Evolutionary conservation across 768 basidiomycete species (phyloP).

Genomic region (Phylloporus sp.): DNA sequence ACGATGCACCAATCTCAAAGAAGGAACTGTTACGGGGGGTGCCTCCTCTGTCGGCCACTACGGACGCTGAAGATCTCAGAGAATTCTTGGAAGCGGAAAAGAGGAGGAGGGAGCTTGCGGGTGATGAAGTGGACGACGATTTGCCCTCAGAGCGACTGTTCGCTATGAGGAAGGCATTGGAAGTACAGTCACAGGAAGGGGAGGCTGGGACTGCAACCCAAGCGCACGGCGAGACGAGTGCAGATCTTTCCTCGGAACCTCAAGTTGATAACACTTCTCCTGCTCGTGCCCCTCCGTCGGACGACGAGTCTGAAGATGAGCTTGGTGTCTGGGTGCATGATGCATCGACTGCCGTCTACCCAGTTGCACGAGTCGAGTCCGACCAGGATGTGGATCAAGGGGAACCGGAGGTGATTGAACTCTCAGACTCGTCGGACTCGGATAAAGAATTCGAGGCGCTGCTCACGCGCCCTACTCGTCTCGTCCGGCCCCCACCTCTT

Average conservation of each 20-base stretch:
- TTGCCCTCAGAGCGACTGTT: constrained; percentile 18
- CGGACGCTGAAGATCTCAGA: constrained; percentile 58
- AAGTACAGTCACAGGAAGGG: constrained; percentile 8
- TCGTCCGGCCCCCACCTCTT: constrained; percentile 5
- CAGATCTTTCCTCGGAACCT: not conserved
- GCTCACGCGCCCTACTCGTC: constrained; percentile 22
- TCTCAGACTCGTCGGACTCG: constrained; percentile 25
- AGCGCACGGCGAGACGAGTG: constrained; percentile 3
- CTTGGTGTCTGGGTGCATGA: constrained; percentile 40
- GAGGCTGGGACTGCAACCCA: constrained; percentile 6
- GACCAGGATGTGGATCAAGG: constrained; percentile 13
- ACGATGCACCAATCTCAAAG: constrained; percentile 29
- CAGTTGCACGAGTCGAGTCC: constrained; percentile 17
- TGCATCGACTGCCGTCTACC: constrained; percentile 39
- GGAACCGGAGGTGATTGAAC: constrained; percentile 24
- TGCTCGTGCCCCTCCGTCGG: constrained; percentile 4
- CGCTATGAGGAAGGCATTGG: constrained; percentile 14
- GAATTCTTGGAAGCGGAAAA: constrained; percentile 67
- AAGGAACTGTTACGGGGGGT: constrained; percentile 34
- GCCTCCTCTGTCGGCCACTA: constrained; percentile 43
- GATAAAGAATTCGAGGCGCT: constrained; percentile 29
- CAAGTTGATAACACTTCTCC: constrained; percentile 14
- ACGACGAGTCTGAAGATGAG: constrained; percentile 48
- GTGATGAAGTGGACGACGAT: constrained; percentile 27
- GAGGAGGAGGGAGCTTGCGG: constrained; percentile 40